phyloP scores from a whole-genome alignment of 495 filamentous ascomycete genomes.

The Jackrogersella minutella region DNA sequence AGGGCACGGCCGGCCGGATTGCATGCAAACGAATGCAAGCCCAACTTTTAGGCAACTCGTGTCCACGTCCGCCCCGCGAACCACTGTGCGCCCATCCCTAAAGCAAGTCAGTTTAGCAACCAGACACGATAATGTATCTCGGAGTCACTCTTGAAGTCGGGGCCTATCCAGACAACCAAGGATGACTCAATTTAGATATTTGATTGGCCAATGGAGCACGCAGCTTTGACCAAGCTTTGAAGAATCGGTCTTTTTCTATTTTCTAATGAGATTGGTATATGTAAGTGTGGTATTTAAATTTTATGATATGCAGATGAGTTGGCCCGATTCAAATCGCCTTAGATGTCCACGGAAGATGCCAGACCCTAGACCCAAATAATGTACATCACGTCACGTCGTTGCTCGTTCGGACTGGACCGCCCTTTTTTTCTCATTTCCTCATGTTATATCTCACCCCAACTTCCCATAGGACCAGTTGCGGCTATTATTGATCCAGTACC shows the following conservation, averaged over 20 bases:
- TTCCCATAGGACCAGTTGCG: constrained; percentile 70
- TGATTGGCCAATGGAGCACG: constrained; percentile 34
- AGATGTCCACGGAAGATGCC: constrained; percentile 11
- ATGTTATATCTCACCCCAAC: constrained; percentile 72
- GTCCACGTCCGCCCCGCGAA: constrained; percentile 19
- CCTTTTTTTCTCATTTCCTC: constrained; percentile 11
- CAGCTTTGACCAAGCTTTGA: background rate
- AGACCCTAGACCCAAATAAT: constrained; percentile 28
- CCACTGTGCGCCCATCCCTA: constrained; percentile 1
- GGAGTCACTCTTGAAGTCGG: constrained; percentile 26
- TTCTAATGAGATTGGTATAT: constrained; percentile 22
- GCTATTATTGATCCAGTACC: constrained; percentile 75
- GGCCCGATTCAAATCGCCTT: constrained; percentile 31
- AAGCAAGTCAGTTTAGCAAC: constrained; percentile 7
- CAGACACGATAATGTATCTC: constrained; percentile 23
- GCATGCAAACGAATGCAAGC: constrained; percentile 13
- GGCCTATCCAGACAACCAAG: constrained; percentile 19
- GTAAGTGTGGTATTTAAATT: constrained; percentile 14
- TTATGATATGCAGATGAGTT: constrained; percentile 31
- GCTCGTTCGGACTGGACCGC: constrained; percentile 22
- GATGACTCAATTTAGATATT: constrained; percentile 27
- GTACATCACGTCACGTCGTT: constrained; percentile 20
- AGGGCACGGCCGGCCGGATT: background rate
- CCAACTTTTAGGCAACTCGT: constrained; percentile 9
- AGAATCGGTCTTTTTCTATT: constrained; percentile 14